These are phyloP conservation scores for Trichocladium antarcticum DNA, from an alignment of 495 filamentous ascomycete species.

Conservation along the genomic window DNA sequence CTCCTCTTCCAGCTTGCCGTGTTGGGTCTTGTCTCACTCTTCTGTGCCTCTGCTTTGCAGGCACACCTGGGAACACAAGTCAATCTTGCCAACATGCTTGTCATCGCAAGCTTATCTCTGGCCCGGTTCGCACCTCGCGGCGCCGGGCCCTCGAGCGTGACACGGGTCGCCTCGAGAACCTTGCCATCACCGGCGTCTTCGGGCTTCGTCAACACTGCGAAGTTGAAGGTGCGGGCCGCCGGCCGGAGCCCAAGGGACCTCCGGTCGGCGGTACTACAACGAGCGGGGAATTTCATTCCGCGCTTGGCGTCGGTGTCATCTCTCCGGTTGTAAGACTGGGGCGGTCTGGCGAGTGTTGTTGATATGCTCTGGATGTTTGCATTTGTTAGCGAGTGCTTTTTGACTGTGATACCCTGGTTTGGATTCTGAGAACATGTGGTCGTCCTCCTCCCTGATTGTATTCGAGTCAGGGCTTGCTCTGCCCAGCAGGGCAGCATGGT, in stretches of 20 bases:
- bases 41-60: conserved; percentile 15
- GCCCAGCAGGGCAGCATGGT: neutral
- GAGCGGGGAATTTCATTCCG: conserved; percentile 4
- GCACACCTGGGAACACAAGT: conserved; percentile 8
- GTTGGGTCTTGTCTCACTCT: conserved; percentile 26
- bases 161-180: conserved; percentile 1
- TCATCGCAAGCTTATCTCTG: conserved; percentile 15
- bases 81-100: conserved; percentile 12
- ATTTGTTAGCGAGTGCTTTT: conserved; percentile 16
- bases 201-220: conserved; percentile 17
- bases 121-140: conserved; percentile 9
- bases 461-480: conserved; percentile 6
- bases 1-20: conserved; percentile 22
- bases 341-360: conserved; percentile 2
- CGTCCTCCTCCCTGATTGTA: conserved; percentile 17
- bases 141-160: conserved; percentile 3
- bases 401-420: conserved; percentile 22
- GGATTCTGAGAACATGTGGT: conserved; percentile 21
- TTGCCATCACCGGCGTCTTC: conserved; percentile 4
- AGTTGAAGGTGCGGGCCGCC: conserved; percentile 18
- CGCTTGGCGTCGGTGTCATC: neutral
- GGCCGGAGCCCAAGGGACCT: neutral
- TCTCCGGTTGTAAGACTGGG: conserved; percentile 2
- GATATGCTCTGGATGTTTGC: conserved; percentile 6
- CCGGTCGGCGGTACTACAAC: conserved; percentile 3